phyloP scores from a whole-genome alignment of 2,329 filamentous ascomycete genomes.

The Exophiala xenobiotica region DNA sequence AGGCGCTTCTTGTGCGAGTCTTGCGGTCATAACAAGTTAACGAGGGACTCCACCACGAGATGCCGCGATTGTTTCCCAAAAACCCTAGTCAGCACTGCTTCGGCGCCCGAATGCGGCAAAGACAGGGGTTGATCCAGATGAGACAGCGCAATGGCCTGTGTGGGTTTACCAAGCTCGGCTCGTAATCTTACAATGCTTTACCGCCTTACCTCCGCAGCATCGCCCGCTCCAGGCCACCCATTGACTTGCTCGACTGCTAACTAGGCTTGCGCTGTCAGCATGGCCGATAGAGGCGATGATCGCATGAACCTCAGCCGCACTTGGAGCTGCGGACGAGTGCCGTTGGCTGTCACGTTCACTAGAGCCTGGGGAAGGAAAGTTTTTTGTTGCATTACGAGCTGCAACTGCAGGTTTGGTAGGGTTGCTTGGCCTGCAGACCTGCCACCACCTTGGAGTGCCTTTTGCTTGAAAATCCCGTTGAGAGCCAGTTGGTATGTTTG shows the following conservation, averaged over 20 bases:
- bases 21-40: too few species aligned
- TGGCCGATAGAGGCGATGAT: neutral
- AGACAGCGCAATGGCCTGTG: constrained; percentile 13
- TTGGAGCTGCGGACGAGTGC: neutral
- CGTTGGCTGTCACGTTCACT: constrained; percentile 1
- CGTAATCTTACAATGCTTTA: constrained; percentile 22
- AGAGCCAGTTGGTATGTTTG: too few species aligned
- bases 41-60: constrained; percentile 24
- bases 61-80: constrained; percentile 15
- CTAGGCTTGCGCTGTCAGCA: too few species aligned
- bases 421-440: too few species aligned
- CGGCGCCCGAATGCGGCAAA: constrained; percentile 28
- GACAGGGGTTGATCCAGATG: constrained; percentile 20
- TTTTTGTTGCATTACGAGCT: neutral
- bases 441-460: neutral
- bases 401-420: too few species aligned
- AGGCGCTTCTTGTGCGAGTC: constrained; percentile 26
- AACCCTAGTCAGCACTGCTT: constrained; percentile 19
- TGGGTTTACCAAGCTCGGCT: too few species aligned
- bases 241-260: too few species aligned
- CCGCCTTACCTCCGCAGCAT: neutral
- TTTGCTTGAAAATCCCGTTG: too few species aligned
- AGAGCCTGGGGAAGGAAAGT: neutral
- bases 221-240: constrained; percentile 3
- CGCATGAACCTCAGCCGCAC: constrained; percentile 9